Evolutionary conservation across 106 monocot genomes (phyloP).

Genomic region (Phalaenopsis equestris): DNA sequence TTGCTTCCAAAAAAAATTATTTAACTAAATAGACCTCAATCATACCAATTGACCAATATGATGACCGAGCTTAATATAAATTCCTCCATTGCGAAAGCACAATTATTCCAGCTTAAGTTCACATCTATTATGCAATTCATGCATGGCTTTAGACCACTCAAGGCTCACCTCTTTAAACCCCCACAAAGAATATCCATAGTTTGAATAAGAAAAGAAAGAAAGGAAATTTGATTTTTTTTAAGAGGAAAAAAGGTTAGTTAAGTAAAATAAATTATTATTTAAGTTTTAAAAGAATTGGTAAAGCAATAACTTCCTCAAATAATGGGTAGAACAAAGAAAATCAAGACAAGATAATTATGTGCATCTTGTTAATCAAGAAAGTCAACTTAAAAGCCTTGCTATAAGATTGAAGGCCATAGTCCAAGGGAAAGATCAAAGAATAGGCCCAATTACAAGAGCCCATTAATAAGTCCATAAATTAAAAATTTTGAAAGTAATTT

Average conservation of each 20-base stretch:
- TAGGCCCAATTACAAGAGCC: too few species aligned
- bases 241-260: neutral
- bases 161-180: slow-evolving; percentile 58
- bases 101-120: slow-evolving; percentile 65
- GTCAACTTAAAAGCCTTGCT: too few species aligned
- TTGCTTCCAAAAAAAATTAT: neutral
- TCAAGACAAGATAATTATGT: neutral
- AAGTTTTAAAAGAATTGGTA: neutral
- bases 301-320: neutral
- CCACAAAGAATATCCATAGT: slow-evolving; percentile 67
- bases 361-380: too few species aligned
- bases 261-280: neutral
- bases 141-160: slow-evolving; percentile 49
- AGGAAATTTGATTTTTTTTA: neutral
- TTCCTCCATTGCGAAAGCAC: slow-evolving; percentile 91
- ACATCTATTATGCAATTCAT: slow-evolving; percentile 59
- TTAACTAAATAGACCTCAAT: neutral
- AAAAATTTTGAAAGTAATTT: too few species aligned
- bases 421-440: too few species aligned
- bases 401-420: too few species aligned
- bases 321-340: neutral
- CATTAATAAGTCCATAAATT: too few species aligned
- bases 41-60: slow-evolving; percentile 78
- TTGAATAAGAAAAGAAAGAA: slow-evolving; percentile 20
- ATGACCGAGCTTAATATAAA: slow-evolving; percentile 97